Evolutionary conservation across 2,329 filamentous ascomycete species (phyloP), one percentile per base, ranked within the genome.

Genomic region (Epichloe gansuensis): DNA sequence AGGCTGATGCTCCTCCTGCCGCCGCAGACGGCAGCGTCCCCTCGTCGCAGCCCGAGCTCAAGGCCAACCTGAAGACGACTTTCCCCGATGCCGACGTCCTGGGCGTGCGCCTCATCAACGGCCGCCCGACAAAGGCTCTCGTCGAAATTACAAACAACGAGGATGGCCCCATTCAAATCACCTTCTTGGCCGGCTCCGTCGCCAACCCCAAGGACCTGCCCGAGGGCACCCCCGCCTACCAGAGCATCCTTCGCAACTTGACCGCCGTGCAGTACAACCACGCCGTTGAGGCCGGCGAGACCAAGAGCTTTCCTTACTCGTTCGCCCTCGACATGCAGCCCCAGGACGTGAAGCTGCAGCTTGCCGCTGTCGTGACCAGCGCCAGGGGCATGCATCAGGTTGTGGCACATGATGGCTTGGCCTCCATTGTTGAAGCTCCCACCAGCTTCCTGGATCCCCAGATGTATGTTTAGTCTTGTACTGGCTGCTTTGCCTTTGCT

Each of bases 91-190:
- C 83, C 74, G 88, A 94, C 74, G 84, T 95, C 70, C 93, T 96
- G 62, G 93, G 91, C 63, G 83, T 97, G 62, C 95, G 95, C 80
- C 83, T 97, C 61, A 81, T 97, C 75, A 98, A 98, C 68, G 89
- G 90, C 64, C 84, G 85, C 59, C 82, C 89, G 43, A 95, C 90
- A 58, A 82, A 87, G 69, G 86, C 90, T 38, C 72, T 94, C 51
- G 74, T 98, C 62, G 83, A 89, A 63, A 77, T 98, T 67, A 80
- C 77, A 68, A 98, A 98, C 76, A 76, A 88, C 56, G 93, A 98
- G 72, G 76, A 80, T 12, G 76, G 76, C 50, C 79, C 90, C 25
- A 80, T 98, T 64, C 80, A 78, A 56, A 76, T 98, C 55, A 77
- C 83, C 65, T 79, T 94, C 61, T 72, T 96, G 46, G 84, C 84